Evolutionary conservation across 2,329 filamentous ascomycete genomes (phyloP), one percentile per base, ranked within the genome.

Genomic region (Helotiales sp.): DNA sequence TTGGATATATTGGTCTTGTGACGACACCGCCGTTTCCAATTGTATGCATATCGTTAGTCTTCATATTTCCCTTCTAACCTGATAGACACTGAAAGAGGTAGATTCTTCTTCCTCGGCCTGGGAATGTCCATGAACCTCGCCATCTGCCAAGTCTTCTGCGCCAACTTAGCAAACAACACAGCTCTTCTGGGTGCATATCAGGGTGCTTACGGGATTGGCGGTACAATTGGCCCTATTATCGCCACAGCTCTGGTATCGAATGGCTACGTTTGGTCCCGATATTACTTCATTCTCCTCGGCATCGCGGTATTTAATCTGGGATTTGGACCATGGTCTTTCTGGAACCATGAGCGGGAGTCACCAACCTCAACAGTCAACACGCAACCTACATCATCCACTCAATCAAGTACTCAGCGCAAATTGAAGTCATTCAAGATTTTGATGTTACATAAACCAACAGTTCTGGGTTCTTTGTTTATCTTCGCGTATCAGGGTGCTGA

Each of bases 401-500:
- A 40, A 15, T 74, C 80, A 10, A 65, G 83, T 73, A 74, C 79
- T 45, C 73, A 8, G 32, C 74, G 63, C 22, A 66, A 62, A 26
- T 79, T 57, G 66, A 37, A 52, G 43, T 72, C 83, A 15, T 73
- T 79, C 15, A 81, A 80, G 58, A 82, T 76, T 8, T 72, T 74
- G 6, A 32, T 69, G 26, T 65, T 65, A 1, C 52, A 73, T 81
- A 75, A 86, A 45, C 64, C 71, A 3, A 92, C 93, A 0, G 77
- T 95, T 1, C 83, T 94, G 0, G 91, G 91, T 1, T 89, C 91
- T 0, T 77, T 92, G 15, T 95, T 95, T 81, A 91, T 94, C 77
- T 95, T 96, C 77, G 87, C 88, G 34, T 95, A 96, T 78, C 91
- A 94, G 77, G 92, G 92, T 24, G 90, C 90, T 52, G 92, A 95